Evolutionary conservation across 495 filamentous ascomycete species (phyloP).

Genomic region (Neurospora tetrasperma): DNA sequence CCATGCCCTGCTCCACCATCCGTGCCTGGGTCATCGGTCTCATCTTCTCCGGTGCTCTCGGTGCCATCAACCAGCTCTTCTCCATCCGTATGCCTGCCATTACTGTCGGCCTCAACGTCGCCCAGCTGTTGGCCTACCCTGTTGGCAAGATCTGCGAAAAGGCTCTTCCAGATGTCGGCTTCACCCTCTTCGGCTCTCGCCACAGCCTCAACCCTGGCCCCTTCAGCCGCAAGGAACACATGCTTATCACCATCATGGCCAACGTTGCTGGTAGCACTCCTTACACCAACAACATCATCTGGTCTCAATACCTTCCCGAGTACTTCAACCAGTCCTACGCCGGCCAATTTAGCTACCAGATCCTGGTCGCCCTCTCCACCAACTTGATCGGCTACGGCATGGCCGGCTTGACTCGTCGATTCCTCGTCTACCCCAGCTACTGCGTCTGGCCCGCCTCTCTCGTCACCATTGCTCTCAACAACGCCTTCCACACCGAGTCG

Average conservation of each 20-base stretch:
- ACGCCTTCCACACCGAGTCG: conserved; percentile 25
- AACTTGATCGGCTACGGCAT: conserved; percentile 41
- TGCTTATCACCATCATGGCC: conserved; percentile 37
- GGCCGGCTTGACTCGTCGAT: conserved; percentile 42
- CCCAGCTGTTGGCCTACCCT: conserved; percentile 28
- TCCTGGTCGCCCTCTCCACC: conserved; percentile 29
- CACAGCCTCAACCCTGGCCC: conserved; percentile 37
- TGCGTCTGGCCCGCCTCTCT: conserved; percentile 33
- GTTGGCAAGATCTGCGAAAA: conserved; percentile 25
- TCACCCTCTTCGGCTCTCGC: conserved; percentile 25
- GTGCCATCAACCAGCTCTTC: conserved; percentile 30
- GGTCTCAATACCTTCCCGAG: conserved; percentile 27
- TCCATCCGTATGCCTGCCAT: conserved; percentile 28
- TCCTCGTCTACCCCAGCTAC: conserved; percentile 40
- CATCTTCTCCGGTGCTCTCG: conserved; percentile 21
- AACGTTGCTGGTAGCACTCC: conserved; percentile 22
- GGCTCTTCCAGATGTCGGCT: conserved; percentile 25
- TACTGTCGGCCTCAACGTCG: conserved; percentile 22
- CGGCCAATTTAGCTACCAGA: conserved; percentile 27
- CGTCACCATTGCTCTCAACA: conserved; percentile 30
- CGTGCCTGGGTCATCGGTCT: conserved; percentile 29
- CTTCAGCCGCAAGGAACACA: conserved; percentile 40
- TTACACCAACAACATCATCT: conserved; percentile 32
- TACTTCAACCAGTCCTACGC: conserved; percentile 31
- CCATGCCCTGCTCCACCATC: conserved; percentile 24